A percentile compares a stretch with the other conserved stretches of the same genome.
Conservation (phyloP, 225 moss, liverwort and hornwort genomes). For the Physcomitrellopsis africana region DNA sequence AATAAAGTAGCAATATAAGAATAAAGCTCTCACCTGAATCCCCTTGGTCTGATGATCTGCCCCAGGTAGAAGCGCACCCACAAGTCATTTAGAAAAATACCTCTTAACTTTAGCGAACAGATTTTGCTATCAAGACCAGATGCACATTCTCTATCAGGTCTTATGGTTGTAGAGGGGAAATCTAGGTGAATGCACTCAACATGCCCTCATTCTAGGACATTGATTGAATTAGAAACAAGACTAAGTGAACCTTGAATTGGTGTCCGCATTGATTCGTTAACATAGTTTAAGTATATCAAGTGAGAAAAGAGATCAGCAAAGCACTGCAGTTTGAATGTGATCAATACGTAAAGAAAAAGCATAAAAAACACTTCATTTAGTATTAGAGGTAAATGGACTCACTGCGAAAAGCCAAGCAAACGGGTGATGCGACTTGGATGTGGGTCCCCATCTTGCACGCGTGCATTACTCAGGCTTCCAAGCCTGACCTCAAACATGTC, state of each 20-base stretch:
- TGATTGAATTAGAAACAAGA: too few species aligned
- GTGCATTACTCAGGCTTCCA: constrained; percentile 89
- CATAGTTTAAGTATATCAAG: neutral
- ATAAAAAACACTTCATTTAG: too few species aligned
- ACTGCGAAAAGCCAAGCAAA: constrained; percentile 93
- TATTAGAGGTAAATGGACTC: constrained; percentile 21
- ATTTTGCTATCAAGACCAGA: too few species aligned
- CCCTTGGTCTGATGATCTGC: constrained; percentile 93
- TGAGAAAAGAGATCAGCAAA: neutral
- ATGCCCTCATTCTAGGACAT: neutral
- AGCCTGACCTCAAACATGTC: constrained; percentile 93
- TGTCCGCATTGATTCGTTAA: too few species aligned
- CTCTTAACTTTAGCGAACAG: too few species aligned
- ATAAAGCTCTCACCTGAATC: constrained; percentile 64
- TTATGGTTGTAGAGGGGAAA: too few species aligned
- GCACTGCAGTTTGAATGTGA: neutral
- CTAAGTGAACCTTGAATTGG: too few species aligned
- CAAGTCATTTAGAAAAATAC: constrained; percentile 6
- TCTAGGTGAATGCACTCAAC: neutral
- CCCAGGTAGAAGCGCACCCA: constrained; percentile 33
- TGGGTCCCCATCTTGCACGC: constrained; percentile 82
- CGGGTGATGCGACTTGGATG: constrained; percentile 94
- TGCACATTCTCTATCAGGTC: too few species aligned
- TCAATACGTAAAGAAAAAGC: neutral
- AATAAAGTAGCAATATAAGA: too few species aligned